Percentiles rank a stretch among this genome's conserved stretches.
Evolutionary conservation across 805 yeast species (phyloP).

Genomic region (Crinitomyces ghanaensis): DNA sequence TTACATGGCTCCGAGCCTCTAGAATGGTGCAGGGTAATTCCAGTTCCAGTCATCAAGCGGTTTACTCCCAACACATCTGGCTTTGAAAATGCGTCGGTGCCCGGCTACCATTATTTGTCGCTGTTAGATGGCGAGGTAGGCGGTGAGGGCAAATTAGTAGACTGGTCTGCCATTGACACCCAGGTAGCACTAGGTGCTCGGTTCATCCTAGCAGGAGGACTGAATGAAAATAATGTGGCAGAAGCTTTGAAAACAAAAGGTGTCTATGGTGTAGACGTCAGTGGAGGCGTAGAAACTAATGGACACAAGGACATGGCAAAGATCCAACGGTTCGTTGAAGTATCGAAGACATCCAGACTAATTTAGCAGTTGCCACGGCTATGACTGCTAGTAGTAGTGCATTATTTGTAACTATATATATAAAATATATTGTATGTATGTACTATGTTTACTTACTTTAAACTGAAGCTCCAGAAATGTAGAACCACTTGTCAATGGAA

Average conservation of each 20-base stretch:
- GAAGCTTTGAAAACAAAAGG: slow-evolving; percentile 43
- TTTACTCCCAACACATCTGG: slow-evolving; percentile 44
- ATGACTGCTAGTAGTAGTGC: neutral
- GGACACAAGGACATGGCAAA: slow-evolving; percentile 64
- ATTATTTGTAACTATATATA: neutral
- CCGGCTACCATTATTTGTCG: slow-evolving; percentile 39
- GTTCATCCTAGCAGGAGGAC: slow-evolving; percentile 81
- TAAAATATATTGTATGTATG: neutral
- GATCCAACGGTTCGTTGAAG: slow-evolving; percentile 44
- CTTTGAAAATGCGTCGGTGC: slow-evolving; percentile 24
- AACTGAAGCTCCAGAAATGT: slow-evolving; percentile 46
- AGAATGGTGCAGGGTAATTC: slow-evolving; percentile 30
- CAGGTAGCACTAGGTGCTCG: slow-evolving; percentile 28
- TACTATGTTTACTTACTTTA: slow-evolving; percentile 6
- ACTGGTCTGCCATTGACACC: slow-evolving; percentile 49
- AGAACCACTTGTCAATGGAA: slow-evolving; percentile 97
- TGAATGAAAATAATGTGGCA: slow-evolving; percentile 60
- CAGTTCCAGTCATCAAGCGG: slow-evolving; percentile 61
- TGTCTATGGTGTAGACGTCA: slow-evolving; percentile 84
- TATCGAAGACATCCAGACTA: slow-evolving; percentile 29
- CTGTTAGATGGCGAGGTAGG: slow-evolving; percentile 82
- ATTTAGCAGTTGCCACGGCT: neutral
- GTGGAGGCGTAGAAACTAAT: slow-evolving; percentile 83
- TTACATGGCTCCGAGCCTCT: slow-evolving; percentile 69
- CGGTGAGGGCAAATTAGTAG: slow-evolving; percentile 76